These are phyloP conservation scores for Lactarius evosmus DNA, from an alignment of 768 basidiomycete genomes.

Conservation along the genomic window DNA sequence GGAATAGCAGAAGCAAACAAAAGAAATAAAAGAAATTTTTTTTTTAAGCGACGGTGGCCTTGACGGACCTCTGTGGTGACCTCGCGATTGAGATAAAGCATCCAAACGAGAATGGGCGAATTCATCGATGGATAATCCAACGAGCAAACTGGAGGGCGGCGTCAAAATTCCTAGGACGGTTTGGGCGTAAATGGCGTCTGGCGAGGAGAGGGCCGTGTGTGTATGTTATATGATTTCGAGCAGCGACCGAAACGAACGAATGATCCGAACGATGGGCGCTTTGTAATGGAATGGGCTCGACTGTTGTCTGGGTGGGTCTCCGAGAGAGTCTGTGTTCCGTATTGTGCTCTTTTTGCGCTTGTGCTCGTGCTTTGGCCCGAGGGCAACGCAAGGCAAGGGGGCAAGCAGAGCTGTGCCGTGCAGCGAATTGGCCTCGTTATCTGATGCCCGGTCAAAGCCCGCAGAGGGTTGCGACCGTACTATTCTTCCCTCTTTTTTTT, in stretches of 20 bases:
- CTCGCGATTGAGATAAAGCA: slow-evolving; percentile 73
- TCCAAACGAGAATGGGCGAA: slow-evolving; percentile 75
- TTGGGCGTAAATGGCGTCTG: slow-evolving; percentile 17
- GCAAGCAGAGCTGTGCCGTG: background rate
- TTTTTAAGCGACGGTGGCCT: no score
- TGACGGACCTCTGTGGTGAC: slow-evolving; percentile 57
- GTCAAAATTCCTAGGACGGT: slow-evolving; percentile 24
- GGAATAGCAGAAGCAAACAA: no score
- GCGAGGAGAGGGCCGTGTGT: slow-evolving; percentile 5
- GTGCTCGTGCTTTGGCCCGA: slow-evolving; percentile 1
- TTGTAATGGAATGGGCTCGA: background rate
- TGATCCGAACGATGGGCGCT: slow-evolving; percentile 26
- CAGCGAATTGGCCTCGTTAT: slow-evolving; percentile 14
- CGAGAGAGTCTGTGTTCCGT: background rate
- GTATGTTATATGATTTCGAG: slow-evolving; percentile 9
- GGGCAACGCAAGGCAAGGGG: background rate
- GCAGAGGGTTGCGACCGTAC: background rate
- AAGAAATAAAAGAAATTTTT: background rate
- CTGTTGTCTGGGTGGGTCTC: background rate
- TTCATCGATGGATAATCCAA: slow-evolving; percentile 39
- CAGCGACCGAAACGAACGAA: background rate
- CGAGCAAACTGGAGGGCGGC: slow-evolving; percentile 12
- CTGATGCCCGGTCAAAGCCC: slow-evolving; percentile 18
- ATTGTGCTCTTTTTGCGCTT: background rate
- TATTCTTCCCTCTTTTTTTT: background rate